A percentile compares a stretch with the other conserved stretches of the same genome.
Conservation (phyloP, 129 eudicot species). For the Dittrichia graveolens region DNA sequence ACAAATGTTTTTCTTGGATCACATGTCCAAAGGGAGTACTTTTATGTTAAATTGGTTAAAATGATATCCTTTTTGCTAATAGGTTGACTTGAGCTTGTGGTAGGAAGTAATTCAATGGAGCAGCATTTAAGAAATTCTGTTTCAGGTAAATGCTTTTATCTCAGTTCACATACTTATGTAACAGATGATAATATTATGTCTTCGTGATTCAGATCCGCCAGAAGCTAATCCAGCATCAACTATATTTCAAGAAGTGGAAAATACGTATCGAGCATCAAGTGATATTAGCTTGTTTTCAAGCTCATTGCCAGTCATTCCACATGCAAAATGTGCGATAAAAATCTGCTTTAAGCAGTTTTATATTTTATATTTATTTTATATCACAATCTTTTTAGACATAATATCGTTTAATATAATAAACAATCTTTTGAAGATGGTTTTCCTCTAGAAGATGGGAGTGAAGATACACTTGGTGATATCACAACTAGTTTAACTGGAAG, state of each 20-base stretch:
- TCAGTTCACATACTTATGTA: slow-evolving; percentile 6
- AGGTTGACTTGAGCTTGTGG: slow-evolving; percentile 26
- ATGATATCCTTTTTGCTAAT: slow-evolving; percentile 24
- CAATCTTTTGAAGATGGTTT: slow-evolving; percentile 48
- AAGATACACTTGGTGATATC: slow-evolving; percentile 50
- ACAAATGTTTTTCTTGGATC: neutral
- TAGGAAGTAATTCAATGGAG: slow-evolving; percentile 44
- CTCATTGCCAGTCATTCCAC: slow-evolving; percentile 76
- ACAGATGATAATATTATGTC: neutral
- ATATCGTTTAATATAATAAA: slow-evolving; percentile 20
- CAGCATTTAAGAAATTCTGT: slow-evolving; percentile 28
- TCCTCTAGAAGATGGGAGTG: slow-evolving; percentile 50
- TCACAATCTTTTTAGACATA: slow-evolving; percentile 2
- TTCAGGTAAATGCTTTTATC: slow-evolving; percentile 31
- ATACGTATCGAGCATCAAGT: slow-evolving; percentile 53
- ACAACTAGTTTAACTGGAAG: slow-evolving; percentile 49
- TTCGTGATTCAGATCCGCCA: slow-evolving; percentile 39
- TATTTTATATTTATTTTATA: neutral
- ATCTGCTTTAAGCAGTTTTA: slow-evolving; percentile 11
- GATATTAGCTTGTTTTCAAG: slow-evolving; percentile 82
- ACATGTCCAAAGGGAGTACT: neutral
- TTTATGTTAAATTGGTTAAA: neutral
- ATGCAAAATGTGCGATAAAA: slow-evolving; percentile 47
- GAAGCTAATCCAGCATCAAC: slow-evolving; percentile 36
- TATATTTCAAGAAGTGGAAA: slow-evolving; percentile 47